A percentile compares a stretch with the other conserved stretches of the same genome.
phyloP scores from a whole-genome alignment of 2,329 filamentous ascomycete genomes.

The Teratosphaeria pseudoeucalypti region DNA sequence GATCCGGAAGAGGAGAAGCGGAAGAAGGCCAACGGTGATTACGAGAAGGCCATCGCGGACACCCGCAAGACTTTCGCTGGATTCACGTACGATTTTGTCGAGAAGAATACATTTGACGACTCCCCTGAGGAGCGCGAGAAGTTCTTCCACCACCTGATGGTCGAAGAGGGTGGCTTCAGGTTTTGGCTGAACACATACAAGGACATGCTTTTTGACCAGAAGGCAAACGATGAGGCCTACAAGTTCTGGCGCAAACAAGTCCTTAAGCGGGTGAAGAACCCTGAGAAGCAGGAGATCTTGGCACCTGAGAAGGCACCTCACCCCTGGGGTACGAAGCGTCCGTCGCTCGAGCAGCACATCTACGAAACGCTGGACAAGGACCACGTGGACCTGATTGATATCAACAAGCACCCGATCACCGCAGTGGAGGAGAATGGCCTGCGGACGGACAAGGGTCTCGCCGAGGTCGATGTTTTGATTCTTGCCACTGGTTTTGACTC shows the following conservation, averaged over 20 bases:
- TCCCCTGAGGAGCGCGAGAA: conserved; percentile 39
- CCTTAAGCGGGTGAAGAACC: conserved; percentile 40
- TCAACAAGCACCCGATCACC: conserved; percentile 31
- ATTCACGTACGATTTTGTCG: conserved; percentile 47
- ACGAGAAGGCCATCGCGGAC: conserved; percentile 19
- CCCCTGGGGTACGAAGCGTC: conserved; percentile 38
- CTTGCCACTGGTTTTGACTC: conserved; percentile 37
- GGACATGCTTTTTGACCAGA: conserved; percentile 27
- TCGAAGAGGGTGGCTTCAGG: conserved; percentile 31
- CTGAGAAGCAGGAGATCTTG: conserved; percentile 39
- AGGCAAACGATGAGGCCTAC: conserved; percentile 30
- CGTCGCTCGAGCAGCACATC: conserved; percentile 35
- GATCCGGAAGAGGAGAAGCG: conserved; percentile 41
- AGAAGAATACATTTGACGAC: conserved; percentile 39
- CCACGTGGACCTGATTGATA: conserved; percentile 32
- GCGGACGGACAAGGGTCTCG: conserved; percentile 29
- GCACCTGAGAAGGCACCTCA: conserved; percentile 45
- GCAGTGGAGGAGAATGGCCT: conserved; percentile 31
- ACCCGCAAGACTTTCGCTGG: conserved; percentile 38
- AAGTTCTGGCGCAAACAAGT: conserved; percentile 30
- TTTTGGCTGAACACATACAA: conserved; percentile 29
- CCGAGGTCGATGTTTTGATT: conserved; percentile 34
- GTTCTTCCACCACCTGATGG: conserved; percentile 21
- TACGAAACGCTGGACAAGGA: conserved; percentile 33
- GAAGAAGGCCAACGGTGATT: conserved; percentile 32